Base-by-base conservation (phyloP, 1,284 basidiomycete genomes). In the Neolentinus lepideus region DNA sequence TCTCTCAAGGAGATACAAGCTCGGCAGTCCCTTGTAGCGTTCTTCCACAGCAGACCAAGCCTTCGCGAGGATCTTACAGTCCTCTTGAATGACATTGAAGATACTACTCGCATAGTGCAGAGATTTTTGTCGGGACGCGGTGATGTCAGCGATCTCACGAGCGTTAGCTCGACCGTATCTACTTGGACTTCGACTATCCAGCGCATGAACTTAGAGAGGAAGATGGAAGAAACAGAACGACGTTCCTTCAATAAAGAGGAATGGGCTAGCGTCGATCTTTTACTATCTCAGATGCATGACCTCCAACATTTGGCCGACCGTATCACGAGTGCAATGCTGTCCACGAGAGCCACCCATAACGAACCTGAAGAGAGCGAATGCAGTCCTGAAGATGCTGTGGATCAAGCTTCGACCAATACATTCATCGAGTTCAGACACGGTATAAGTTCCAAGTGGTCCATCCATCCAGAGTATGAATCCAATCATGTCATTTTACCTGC, bases 31-130 rank as follows among this genome's bases (percentile, higher is more conserved):
- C 71, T 95, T 2, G 92, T 97, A n/a, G 79, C 86, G 3, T 82
- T 89, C 59, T 88, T 97, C 63, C 72, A 80, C 57, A 66, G 75
- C 9, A 74, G 85, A 33, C 78, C 81, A 22, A 80, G 88, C 60
- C 76, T 95, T 16, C 78, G 85, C 48, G 74, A 79, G 22, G 92
- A 95, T 64, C 67, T 96, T 4, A 68, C 78, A 10, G 78, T 78
- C 51, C 66, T 75, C 19, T 69, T 96, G 31, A 75, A 75, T 33
- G 75, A 79, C 36, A 69, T 83, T 1, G 88, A 86, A 57, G 94
- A 97, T 67, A 79, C 84, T 1, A 80, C 82, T 51, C 85, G 94
- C 14, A 80, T 92, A 54, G 77, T 92, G 11, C 94, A 97, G 66
- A 84, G 82, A 55, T 88, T 96, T 64, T 71, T 87, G 9, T 75